Base-by-base conservation (phyloP, 306 rosid genomes). In the Canavalia ensiformis region DNA sequence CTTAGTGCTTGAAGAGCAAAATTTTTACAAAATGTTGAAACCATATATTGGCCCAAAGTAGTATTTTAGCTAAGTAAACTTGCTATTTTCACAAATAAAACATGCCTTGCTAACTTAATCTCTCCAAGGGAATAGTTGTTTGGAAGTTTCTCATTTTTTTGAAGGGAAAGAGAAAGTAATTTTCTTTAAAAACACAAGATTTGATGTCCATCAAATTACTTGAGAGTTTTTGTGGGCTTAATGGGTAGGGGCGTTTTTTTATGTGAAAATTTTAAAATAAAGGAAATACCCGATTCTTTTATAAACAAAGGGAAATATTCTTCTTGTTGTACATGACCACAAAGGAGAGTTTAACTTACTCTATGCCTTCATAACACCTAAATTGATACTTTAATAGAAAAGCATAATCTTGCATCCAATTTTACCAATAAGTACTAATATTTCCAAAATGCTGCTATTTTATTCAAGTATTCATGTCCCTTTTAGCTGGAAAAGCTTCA, bases 401-500 rank as follows among this genome's bases (percentile, higher is more conserved):
- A 37, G 71, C 31, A n/a, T 65, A 35, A 13, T 65, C 33, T 64
- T 2, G 2, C 1, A 8, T 62, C 29, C 68, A 62, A 39, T 64
- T 13, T 64, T 7, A 64, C 29, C 11, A 18, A 18, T 18, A 66
- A 41, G 41, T 44, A 66, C 34, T 13, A 6, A n/a, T 42, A 8
- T 42, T 68, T 9, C 34, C 8, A 7, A 37, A 4, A 60, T 76
- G 37, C 39, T 63, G 41, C 56, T 31, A n/a, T 52, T 63, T 10
- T 42, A 42, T 60, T 52, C 30, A 33, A 7, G 34, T 54, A 6
- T 52, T 74, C 66, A 37, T 3, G 41, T 52, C 58, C 47, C 46
- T 46, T 59, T 8, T 57, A 34, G 49, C 6, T 31, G 50, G 52
- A 55, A 70, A 75, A 47, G 12, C 77, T 37, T 46, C 54, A 46